These are phyloP conservation scores for Eucalyptus marginata DNA, from an alignment of 345 rosid genomes.

Conservation along the genomic window DNA sequence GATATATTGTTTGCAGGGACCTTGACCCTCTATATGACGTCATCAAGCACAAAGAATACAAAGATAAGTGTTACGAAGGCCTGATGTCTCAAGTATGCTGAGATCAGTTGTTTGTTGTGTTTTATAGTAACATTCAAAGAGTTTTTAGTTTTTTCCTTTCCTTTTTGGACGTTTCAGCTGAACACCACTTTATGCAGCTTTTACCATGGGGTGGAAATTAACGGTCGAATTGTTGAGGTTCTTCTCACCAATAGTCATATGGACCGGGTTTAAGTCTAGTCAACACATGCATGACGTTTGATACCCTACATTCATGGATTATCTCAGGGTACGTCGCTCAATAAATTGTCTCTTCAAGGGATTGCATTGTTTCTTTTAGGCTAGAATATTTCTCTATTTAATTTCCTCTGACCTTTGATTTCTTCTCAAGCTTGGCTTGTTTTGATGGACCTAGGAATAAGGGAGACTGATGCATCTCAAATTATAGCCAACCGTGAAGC, in stretches of 20 bases:
- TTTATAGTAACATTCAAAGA: too few relatives aligned
- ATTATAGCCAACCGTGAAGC: conserved; percentile 33
- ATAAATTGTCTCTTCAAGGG: neutral
- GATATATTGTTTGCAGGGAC: too few relatives aligned
- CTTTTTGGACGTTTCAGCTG: too few relatives aligned
- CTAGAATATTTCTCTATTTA: neutral
- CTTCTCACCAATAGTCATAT: conserved; percentile 67
- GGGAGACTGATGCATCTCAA: conserved; percentile 23
- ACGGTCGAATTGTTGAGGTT: conserved; percentile 44
- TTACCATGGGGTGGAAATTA: conserved; percentile 4
- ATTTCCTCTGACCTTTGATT: neutral
- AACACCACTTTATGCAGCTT: too few relatives aligned
- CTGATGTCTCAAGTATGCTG: too few relatives aligned
- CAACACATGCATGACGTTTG: conserved; percentile 12
- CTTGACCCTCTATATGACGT: too few relatives aligned
- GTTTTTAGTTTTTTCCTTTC: too few relatives aligned
- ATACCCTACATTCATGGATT: conserved; percentile 47
- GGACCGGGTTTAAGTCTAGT: conserved; percentile 48
- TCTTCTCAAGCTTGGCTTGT: conserved; percentile 40
- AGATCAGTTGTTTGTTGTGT: too few relatives aligned
- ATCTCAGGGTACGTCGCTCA: conserved; percentile 7
- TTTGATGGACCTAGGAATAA: conserved; percentile 32
- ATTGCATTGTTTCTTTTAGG: neutral
- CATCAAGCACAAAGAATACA: too few relatives aligned
- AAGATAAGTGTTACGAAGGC: too few relatives aligned